These are phyloP conservation scores for Pythium plurisporium DNA, from an alignment of 352 stramenopile species.

Conservation along the genomic window DNA sequence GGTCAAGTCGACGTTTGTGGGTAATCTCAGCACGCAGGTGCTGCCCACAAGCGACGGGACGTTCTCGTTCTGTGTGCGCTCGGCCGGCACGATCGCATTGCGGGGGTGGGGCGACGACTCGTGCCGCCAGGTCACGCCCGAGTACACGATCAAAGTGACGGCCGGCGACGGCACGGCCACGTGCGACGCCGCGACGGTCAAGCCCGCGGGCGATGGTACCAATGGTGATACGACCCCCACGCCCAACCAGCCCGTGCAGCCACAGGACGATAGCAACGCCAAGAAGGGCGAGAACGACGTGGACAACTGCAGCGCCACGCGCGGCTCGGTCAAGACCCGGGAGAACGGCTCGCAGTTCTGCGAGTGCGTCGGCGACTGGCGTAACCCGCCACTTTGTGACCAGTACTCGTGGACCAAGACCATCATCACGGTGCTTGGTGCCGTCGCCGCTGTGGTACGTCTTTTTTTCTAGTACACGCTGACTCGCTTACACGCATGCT, in stretches of 20 bases:
- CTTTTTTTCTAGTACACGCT: not conserved
- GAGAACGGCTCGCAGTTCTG: constrained; percentile 25
- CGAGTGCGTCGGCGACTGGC: constrained; percentile 32
- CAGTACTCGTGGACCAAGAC: constrained; percentile 30
- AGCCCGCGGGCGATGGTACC: not conserved
- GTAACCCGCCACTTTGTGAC: constrained; percentile 26
- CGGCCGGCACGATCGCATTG: constrained; percentile 15
- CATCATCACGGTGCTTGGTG: constrained; percentile 29
- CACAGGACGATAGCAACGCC: constrained; percentile 4
- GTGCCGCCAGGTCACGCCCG: constrained; percentile 19
- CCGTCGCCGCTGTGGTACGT: constrained; percentile 28
- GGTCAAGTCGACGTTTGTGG: constrained; percentile 18
- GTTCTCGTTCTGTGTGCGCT: constrained; percentile 15
- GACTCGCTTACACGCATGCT: not conserved
- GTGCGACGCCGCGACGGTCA: constrained; percentile 18
- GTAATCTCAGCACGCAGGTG: constrained; percentile 25
- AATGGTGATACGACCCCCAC: not conserved
- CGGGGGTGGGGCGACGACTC: constrained; percentile 25
- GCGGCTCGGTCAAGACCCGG: constrained; percentile 3
- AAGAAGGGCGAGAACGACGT: constrained; percentile 17
- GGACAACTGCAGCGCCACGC: constrained; percentile 22
- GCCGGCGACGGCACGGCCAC: constrained; percentile 7
- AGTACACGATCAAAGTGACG: constrained; percentile 23
- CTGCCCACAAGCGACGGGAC: not conserved
- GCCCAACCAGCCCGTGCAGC: constrained; percentile 12